Evolutionary conservation across 139 green algal species (phyloP).

Genomic region (Mesostigma viride): DNA sequence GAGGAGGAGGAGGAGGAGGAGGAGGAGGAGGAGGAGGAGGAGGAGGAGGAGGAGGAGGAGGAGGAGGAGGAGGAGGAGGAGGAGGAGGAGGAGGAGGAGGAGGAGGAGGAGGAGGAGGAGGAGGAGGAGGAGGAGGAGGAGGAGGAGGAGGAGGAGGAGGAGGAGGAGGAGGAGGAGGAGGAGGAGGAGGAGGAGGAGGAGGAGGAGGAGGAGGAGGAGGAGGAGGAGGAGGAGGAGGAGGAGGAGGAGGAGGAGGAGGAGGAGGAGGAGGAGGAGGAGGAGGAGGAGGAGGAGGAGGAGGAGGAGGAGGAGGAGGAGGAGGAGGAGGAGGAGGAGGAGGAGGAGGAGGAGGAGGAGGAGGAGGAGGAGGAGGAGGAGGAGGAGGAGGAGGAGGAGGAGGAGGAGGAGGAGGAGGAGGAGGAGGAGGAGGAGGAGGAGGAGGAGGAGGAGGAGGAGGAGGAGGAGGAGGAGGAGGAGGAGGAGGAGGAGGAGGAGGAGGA

Average conservation of each 20-base stretch:
- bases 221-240: constrained; percentile 1
- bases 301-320: constrained; percentile 1
- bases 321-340: background rate
- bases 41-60: constrained; percentile 1
- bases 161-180: constrained; percentile 1
- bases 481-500: background rate
- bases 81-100: background rate
- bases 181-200: constrained; percentile 1
- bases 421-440: background rate
- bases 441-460: background rate
- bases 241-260: constrained; percentile 1
- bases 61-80: constrained; percentile 1
- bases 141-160: background rate
- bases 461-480: background rate
- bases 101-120: constrained; percentile 1
- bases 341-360: constrained; percentile 1
- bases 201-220: background rate
- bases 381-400: background rate
- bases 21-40: background rate
- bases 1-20: constrained; percentile 1
- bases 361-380: constrained; percentile 1
- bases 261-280: background rate
- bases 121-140: constrained; percentile 1
- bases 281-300: constrained; percentile 1
- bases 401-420: background rate